Evolutionary conservation across 169 alveolate species (phyloP), one percentile per base, ranked within the genome.

Genomic region (Plasmodium cynomolgi): DNA sequence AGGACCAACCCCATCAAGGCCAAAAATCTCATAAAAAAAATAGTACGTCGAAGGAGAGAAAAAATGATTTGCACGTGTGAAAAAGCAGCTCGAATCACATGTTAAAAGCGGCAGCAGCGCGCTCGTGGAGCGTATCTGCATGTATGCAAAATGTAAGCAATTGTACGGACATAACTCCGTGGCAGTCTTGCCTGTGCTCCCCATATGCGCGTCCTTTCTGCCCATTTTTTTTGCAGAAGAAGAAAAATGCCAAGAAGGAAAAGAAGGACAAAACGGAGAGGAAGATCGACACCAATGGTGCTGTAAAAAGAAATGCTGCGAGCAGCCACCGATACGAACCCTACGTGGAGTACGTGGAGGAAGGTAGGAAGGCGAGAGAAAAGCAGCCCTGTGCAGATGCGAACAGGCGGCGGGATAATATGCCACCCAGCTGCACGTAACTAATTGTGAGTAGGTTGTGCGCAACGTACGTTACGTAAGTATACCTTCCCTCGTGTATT

Each of bases 11-110:
- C 95, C 15, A 68, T 90, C 37, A 83, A 95, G 58, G 97, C 97
- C n/a, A 96, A 93, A 73, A 95, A 95, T 71, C 92, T 93, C 54
- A 54, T 95, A 81, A 96, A 96, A 90, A 95, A 95, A 81, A 50
- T 85, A 56, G 85, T 85, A 62, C 34, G 77, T 62, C 13, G 29
- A 85, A 85, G 41, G 58, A 29, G 54, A 54, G 80, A 23, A 85
- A 47, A 39, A 84, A 26, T 23, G 34, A n/a, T 15, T 11, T 11
- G 44, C n/a, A 84, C 31, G n/a, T 72, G n/a, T 71, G 29, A 37
- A 84, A 83, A 86, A 86, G 34, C 11, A 58, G 23, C 31, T n/a
- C 8, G 74, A 0, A 58, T 58, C 74, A 58, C 74, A 95, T 95
- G 84, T n/a, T 58, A 62, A 23, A 26, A 8, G 5, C 4, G 34